Evolutionary conservation across 1,284 basidiomycete species (phyloP).

Genomic region (Kalmanozyma brasiliensis): DNA sequence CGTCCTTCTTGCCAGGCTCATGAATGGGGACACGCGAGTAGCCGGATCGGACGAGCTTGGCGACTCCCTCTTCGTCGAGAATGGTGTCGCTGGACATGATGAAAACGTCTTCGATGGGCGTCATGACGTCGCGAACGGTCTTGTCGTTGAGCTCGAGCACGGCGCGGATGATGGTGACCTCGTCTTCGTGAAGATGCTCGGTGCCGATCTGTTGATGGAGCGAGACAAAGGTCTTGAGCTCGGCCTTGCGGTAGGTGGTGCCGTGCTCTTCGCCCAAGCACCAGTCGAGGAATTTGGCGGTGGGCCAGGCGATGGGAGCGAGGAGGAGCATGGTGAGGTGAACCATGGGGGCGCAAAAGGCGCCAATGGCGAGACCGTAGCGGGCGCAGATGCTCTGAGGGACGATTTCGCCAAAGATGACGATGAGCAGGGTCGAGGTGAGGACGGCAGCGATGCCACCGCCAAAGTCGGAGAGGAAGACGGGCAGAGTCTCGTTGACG

Average conservation of each 20-base stretch:
- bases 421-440: constrained; percentile 65
- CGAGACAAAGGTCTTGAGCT: constrained; percentile 88
- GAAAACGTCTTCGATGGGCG: constrained; percentile 76
- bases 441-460: constrained; percentile 63
- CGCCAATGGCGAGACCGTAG: constrained; percentile 89
- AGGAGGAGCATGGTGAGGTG: constrained; percentile 69
- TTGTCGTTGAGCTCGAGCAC: constrained; percentile 70
- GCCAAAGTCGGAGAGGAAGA: constrained; percentile 65
- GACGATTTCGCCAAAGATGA: constrained; percentile 70
- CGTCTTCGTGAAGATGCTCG: constrained; percentile 82
- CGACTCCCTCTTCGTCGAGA: constrained; percentile 80
- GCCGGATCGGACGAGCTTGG: constrained; percentile 74
- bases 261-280: constrained; percentile 70
- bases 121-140: constrained; percentile 78
- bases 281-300: constrained; percentile 68
- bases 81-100: constrained; percentile 80
- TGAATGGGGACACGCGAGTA: constrained; percentile 95
- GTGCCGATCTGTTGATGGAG: constrained; percentile 80
- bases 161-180: constrained; percentile 75
- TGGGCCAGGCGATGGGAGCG: constrained; percentile 70
- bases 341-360: constrained; percentile 82
- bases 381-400: constrained; percentile 78
- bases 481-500: constrained; percentile 71
- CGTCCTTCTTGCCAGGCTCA: constrained; percentile 77
- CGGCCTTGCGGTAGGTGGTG: constrained; percentile 68